Conservation (phyloP, 148 eudicot species). For the Dianthus caryophyllus region DNA sequence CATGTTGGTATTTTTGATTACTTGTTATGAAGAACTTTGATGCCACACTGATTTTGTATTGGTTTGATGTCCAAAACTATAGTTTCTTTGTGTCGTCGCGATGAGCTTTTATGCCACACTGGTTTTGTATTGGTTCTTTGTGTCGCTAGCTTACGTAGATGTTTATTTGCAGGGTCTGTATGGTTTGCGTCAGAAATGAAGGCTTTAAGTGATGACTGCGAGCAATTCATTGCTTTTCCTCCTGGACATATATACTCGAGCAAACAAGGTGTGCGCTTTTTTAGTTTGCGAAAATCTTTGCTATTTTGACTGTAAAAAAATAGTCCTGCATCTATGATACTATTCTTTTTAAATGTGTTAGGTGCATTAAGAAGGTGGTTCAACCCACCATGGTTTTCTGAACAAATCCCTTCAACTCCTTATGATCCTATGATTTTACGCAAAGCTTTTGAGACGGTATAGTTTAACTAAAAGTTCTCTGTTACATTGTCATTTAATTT, state of each 20-base stretch:
- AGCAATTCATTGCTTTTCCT: constrained; percentile 69
- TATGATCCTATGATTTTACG: constrained; percentile 71
- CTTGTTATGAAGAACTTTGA: constrained; percentile 2
- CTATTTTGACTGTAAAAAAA: constrained; percentile 8
- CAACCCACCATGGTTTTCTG: constrained; percentile 80
- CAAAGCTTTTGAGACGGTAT: constrained; percentile 79
- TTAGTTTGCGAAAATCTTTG: not conserved
- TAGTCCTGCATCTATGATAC: not conserved
- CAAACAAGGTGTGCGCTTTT: constrained; percentile 57
- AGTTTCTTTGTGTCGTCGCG: not conserved
- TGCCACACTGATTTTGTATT: not conserved
- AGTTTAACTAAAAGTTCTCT: not conserved
- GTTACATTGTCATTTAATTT: constrained; percentile 2
- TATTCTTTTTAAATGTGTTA: constrained; percentile 22
- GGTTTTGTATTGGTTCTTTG: not conserved
- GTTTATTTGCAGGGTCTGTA: constrained; percentile 58
- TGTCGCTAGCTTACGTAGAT: not conserved
- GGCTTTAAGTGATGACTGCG: constrained; percentile 94
- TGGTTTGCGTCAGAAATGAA: constrained; percentile 99
- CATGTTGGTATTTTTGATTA: not conserved
- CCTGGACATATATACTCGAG: constrained; percentile 89
- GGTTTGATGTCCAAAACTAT: not conserved
- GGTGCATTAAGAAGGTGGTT: constrained; percentile 84
- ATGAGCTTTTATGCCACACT: not conserved
- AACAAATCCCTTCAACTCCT: constrained; percentile 58